Conservation (phyloP, 2,329 filamentous ascomycete genomes). For the Ophiostoma novo-ulmi region DNA sequence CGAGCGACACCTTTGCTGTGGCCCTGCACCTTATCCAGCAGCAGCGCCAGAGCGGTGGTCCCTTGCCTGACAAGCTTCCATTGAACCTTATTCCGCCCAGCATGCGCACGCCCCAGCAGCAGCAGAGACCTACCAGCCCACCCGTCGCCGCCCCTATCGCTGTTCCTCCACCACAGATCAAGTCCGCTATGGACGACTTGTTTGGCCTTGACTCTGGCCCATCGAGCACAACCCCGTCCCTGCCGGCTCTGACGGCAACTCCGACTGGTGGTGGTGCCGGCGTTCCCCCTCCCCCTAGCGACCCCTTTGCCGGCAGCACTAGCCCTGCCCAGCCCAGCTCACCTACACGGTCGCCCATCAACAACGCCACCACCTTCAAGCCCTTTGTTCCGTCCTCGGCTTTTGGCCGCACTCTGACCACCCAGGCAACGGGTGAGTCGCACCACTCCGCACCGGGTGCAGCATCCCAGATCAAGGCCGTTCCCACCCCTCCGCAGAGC, state of each 20-base stretch:
- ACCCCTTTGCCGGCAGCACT: slow-evolving; percentile 56
- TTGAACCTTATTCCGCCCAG: slow-evolving; percentile 78
- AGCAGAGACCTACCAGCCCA: slow-evolving; percentile 47
- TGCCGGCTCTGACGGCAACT: slow-evolving; percentile 21
- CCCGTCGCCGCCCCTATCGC: slow-evolving; percentile 31
- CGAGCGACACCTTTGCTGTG: slow-evolving; percentile 87
- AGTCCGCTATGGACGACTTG: slow-evolving; percentile 82
- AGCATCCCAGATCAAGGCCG: slow-evolving; percentile 29
- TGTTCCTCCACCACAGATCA: slow-evolving; percentile 39
- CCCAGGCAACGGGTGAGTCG: slow-evolving; percentile 67
- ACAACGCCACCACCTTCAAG: slow-evolving; percentile 60
- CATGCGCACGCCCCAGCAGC: slow-evolving; percentile 63
- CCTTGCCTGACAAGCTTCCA: slow-evolving; percentile 71
- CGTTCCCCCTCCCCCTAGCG: slow-evolving; percentile 52
- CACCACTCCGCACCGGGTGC: slow-evolving; percentile 43
- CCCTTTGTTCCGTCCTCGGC: slow-evolving; percentile 89
- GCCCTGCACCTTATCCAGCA: slow-evolving; percentile 96
- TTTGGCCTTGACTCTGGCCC: slow-evolving; percentile 77
- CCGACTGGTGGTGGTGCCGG: slow-evolving; percentile 41
- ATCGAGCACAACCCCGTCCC: slow-evolving; percentile 43
- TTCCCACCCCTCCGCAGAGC: slow-evolving; percentile 17
- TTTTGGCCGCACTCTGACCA: slow-evolving; percentile 77
- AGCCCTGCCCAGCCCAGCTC: slow-evolving; percentile 49
- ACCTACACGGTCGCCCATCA: slow-evolving; percentile 46
- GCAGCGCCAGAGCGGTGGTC: slow-evolving; percentile 63